A percentile compares a stretch with the other conserved stretches of the same genome.
These are phyloP conservation scores for Ustilago loliicola DNA, from an alignment of 1,284 basidiomycete genomes.

Conservation along the genomic window DNA sequence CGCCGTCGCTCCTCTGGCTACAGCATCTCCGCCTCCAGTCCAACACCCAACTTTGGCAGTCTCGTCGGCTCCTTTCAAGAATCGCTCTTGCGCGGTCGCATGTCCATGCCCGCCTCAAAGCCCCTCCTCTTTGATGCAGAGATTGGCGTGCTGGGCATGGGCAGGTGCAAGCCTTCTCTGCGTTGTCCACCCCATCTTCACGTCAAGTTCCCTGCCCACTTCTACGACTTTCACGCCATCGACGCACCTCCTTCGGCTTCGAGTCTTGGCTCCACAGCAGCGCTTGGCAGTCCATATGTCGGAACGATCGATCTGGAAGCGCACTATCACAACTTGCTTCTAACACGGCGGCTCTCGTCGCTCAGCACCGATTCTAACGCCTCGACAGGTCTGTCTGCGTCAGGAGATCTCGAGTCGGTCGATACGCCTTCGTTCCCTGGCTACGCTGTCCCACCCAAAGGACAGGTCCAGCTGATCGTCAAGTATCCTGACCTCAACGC, in stretches of 20 bases:
- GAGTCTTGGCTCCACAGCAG: conserved; percentile 26
- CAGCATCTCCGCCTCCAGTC: conserved; percentile 29
- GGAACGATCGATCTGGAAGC: conserved; percentile 70
- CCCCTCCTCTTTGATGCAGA: conserved; percentile 70
- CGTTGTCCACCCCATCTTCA: conserved; percentile 69
- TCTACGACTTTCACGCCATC: conserved; percentile 61
- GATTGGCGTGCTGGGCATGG: conserved; percentile 69
- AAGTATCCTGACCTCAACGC: conserved; percentile 72
- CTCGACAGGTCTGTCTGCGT: not conserved
- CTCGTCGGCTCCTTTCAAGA: conserved; percentile 71
- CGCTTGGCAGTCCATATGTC: conserved; percentile 69
- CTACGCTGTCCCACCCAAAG: conserved; percentile 72
- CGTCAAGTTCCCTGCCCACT: conserved; percentile 69
- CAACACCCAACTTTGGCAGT: conserved; percentile 51
- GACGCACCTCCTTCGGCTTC: conserved; percentile 14
- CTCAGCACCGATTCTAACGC: conserved; percentile 4
- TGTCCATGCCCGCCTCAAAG: conserved; percentile 65
- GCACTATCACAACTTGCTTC: conserved; percentile 56
- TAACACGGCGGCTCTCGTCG: conserved; percentile 8
- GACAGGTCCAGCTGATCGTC: conserved; percentile 74
- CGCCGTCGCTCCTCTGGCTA: conserved; percentile 41
- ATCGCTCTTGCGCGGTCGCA: conserved; percentile 70
- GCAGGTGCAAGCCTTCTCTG: conserved; percentile 50
- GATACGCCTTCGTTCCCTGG: conserved; percentile 71
- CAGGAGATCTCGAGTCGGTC: not conserved